Conservation (phyloP, 495 filamentous ascomycete species). For the Apodospora peruviana region DNA sequence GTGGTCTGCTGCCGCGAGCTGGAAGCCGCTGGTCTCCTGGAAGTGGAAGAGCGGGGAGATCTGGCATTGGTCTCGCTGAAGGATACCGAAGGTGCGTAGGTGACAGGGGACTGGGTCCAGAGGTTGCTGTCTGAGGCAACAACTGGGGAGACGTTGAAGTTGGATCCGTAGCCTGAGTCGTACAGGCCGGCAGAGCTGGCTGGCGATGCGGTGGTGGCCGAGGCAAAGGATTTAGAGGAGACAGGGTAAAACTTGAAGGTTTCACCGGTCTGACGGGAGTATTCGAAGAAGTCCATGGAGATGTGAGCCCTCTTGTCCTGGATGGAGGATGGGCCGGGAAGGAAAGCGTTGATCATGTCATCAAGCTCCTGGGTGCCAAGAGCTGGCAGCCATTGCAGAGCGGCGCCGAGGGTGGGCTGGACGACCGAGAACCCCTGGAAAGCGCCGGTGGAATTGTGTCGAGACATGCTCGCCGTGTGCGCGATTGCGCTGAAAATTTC, state of each 20-base stretch:
- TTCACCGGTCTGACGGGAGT: slow-evolving; percentile 35
- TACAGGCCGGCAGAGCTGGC: slow-evolving; percentile 26
- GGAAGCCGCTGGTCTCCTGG: slow-evolving; percentile 19
- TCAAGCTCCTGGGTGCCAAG: slow-evolving; percentile 50
- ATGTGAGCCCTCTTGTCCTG: slow-evolving; percentile 48
- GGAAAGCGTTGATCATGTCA: slow-evolving; percentile 45
- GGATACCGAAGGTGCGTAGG: slow-evolving; percentile 16
- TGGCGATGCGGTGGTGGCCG: slow-evolving; percentile 31
- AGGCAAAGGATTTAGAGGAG: slow-evolving; percentile 26
- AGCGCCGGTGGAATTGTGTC: slow-evolving; percentile 31
- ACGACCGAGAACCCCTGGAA: slow-evolving; percentile 44
- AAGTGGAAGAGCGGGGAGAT: slow-evolving; percentile 11
- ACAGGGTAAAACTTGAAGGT: slow-evolving; percentile 48
- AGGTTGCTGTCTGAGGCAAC: slow-evolving; percentile 29
- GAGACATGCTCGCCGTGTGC: slow-evolving; percentile 32
- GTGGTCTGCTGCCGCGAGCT: slow-evolving; percentile 21
- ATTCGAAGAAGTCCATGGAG: slow-evolving; percentile 50
- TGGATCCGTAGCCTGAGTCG: slow-evolving; percentile 39
- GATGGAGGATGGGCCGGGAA: slow-evolving; percentile 44
- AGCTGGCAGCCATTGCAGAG: slow-evolving; percentile 48
- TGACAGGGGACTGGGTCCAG: slow-evolving; percentile 30
- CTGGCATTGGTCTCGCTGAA: slow-evolving; percentile 10
- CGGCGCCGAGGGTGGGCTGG: slow-evolving; percentile 43
- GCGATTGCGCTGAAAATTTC: neutral
- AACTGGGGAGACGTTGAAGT: slow-evolving; percentile 40